Evolutionary conservation across 345 rosid genomes (phyloP).

Genomic region (Hibiscus trionum): DNA sequence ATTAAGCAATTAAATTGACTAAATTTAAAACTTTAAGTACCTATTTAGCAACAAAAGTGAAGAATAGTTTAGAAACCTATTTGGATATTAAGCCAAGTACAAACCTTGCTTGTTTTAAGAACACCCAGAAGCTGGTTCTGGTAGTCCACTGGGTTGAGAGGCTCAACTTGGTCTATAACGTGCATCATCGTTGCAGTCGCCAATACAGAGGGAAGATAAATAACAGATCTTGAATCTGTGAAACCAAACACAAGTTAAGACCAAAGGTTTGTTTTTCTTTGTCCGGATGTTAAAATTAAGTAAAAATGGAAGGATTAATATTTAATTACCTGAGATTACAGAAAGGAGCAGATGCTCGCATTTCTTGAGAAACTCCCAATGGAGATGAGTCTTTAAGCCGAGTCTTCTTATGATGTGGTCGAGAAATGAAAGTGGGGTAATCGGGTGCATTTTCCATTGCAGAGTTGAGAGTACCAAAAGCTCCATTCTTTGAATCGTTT

Average conservation of each 20-base stretch:
- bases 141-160: conserved; percentile 34
- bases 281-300: background rate
- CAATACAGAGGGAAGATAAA: conserved; percentile 62
- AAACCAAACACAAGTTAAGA: background rate
- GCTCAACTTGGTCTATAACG: conserved; percentile 52
- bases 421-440: conserved; percentile 71
- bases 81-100: too few relatives aligned
- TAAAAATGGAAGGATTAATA: background rate
- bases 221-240: conserved; percentile 62
- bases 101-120: conserved; percentile 55
- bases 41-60: too few relatives aligned
- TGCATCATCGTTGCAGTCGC: conserved; percentile 86
- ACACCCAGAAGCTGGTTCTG: conserved; percentile 48
- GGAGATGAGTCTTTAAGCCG: conserved; percentile 48
- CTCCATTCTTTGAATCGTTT: conserved; percentile 95
- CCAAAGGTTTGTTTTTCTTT: background rate
- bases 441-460: conserved; percentile 84
- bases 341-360: conserved; percentile 59
- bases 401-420: conserved; percentile 70
- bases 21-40: too few relatives aligned
- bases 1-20: too few relatives aligned
- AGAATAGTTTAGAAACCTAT: too few relatives aligned
- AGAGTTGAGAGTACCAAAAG: conserved; percentile 76
- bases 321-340: conserved; percentile 47
- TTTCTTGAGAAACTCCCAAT: conserved; percentile 61